phyloP scores from a whole-genome alignment of 257 asterid genomes.

The Asclepias syriaca region DNA sequence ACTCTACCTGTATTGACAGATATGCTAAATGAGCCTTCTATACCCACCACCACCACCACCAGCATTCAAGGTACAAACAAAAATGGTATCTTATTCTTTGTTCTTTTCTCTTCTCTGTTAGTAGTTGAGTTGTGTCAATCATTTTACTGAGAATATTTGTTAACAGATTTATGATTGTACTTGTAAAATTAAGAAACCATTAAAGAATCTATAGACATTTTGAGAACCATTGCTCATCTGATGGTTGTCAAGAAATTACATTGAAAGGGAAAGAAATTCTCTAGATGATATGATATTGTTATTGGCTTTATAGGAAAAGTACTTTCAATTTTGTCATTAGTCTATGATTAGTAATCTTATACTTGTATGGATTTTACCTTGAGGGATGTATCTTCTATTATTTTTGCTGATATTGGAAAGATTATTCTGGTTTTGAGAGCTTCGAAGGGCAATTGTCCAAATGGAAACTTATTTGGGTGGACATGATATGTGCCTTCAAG shows the following conservation, averaged over 20 bases:
- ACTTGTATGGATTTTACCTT: neutral
- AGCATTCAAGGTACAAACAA: constrained; percentile 28
- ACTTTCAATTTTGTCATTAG: neutral
- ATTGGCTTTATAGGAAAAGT: neutral
- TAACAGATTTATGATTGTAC: neutral
- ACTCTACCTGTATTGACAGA: constrained; percentile 30
- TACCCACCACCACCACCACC: constrained; percentile 1
- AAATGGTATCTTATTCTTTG: neutral
- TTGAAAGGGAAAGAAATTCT: neutral
- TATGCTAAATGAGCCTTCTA: constrained; percentile 23
- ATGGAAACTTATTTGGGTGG: neutral
- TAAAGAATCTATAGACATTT: neutral
- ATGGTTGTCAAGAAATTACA: neutral
- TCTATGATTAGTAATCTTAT: neutral
- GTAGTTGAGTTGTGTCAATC: neutral
- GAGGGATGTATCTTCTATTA: neutral
- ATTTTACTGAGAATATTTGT: neutral
- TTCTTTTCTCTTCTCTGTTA: neutral
- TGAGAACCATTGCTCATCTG: neutral
- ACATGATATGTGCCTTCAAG: neutral
- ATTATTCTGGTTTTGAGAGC: neutral
- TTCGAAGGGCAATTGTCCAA: neutral
- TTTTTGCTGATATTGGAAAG: neutral
- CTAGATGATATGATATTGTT: neutral
- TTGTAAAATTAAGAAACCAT: neutral